Base-by-base conservation (phyloP, 2,329 filamentous ascomycete species). In the Tolypocladium album region DNA sequence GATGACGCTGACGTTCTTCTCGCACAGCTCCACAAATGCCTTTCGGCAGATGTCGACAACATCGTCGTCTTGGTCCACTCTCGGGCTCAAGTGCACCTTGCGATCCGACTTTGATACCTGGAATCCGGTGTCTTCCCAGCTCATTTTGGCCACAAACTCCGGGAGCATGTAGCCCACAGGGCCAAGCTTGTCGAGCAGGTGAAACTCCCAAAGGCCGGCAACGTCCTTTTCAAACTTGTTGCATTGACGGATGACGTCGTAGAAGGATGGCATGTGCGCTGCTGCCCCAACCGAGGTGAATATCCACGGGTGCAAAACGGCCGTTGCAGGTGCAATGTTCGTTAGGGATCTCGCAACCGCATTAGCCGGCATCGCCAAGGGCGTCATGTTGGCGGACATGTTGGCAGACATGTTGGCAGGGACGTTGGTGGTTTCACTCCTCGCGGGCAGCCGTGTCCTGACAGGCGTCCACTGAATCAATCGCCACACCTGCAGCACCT, bases 131-230 rank as follows among this genome's bases (percentile, higher is more conserved):
- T 58, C 60, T 1, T 61, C 56, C 68, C 68, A 70, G 6, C 45
- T 42, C 59, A 69, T 65, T 31, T 63, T 38, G 1, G 50, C 57
- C 24, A 62, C 63, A 40, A 66, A 65, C 56, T 65, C 60, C 1
- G 65, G 61, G 7, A 64, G 62, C 64, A 70, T 69, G 58, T 69
- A 69, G 24, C 68, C 68, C 4, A 69, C 61, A 0, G 65, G 67
- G 7, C 53, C 53, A 2, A 61, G 58, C 43, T 66, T 63, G 53
- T 67, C 62, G 20, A 66, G 53, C 36, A 70, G 43, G 38, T 40
- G 60, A 55, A 70, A 69, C 22, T 65, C 61, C 65, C 66, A 69
- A 40, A 66, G 61, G n/a, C 38, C 50, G 11, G 55, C 55, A n/a
- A 61, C 40, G 17, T 65, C 38, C 27, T 61, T 61, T n/a, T 68